phyloP scores from a whole-genome alignment of 2,329 filamentous ascomycete species.

The Clarireedia paspali region DNA sequence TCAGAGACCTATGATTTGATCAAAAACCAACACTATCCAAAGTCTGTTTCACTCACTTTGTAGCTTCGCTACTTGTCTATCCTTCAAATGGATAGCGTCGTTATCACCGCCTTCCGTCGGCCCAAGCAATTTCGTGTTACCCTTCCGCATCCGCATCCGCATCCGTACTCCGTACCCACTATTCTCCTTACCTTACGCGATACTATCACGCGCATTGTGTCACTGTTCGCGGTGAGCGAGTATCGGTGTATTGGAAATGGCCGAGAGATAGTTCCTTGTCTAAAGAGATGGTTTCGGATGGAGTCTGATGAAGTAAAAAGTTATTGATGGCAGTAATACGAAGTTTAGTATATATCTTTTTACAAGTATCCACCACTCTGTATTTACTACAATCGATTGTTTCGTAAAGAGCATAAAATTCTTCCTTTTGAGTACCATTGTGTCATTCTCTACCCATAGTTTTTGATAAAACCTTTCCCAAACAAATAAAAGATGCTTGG shows the following conservation, averaged over 20 bases:
- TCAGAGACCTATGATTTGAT: neutral
- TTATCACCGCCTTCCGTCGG: constrained; percentile 5
- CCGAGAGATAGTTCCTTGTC: neutral
- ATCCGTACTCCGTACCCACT: constrained; percentile 11
- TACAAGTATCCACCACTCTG: too few species aligned
- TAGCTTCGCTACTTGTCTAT: neutral
- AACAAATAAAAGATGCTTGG: constrained; percentile 17
- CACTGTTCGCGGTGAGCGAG: neutral
- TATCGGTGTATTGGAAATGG: neutral
- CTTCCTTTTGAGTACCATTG: too few species aligned
- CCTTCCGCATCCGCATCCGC: constrained; percentile 13
- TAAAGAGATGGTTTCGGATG: neutral
- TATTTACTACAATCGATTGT: too few species aligned
- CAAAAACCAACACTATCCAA: neutral
- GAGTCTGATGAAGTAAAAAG: too few species aligned
- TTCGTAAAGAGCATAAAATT: too few species aligned
- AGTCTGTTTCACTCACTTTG: constrained; percentile 1
- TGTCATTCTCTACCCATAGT: neutral
- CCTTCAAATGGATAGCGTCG: neutral
- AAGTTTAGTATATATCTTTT: too few species aligned
- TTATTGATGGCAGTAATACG: too few species aligned
- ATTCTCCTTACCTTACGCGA: constrained; percentile 7
- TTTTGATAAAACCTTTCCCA: neutral
- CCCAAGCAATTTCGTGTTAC: neutral
- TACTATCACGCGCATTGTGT: neutral